phyloP scores from a whole-genome alignment of 768 basidiomycete genomes.

The Lactarius tabidus region DNA sequence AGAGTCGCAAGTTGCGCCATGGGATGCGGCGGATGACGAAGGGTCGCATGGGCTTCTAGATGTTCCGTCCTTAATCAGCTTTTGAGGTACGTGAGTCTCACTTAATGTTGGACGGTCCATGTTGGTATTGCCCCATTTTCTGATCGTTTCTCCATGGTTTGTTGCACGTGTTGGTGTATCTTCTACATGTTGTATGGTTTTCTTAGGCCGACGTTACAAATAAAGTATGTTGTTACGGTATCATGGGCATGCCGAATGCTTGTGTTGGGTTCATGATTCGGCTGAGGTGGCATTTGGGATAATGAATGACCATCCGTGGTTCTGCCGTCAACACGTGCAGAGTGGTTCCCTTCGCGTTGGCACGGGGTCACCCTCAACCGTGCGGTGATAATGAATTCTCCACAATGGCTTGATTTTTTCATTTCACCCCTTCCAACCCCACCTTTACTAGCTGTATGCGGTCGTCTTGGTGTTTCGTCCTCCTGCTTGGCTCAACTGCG shows the following conservation, averaged over 20 bases:
- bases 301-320: background rate
- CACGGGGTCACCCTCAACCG: background rate
- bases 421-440: background rate
- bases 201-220: conserved; percentile 12
- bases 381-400: conserved; percentile 2
- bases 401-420: background rate
- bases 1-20: conserved; percentile 20
- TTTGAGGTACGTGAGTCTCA: conserved; percentile 19
- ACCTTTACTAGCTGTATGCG: background rate
- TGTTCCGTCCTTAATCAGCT: background rate
- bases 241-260: too few species aligned
- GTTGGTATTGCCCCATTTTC: background rate
- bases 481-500: background rate
- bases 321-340: conserved; percentile 18
- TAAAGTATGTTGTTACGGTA: conserved; percentile 15
- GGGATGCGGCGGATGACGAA: conserved; percentile 10
- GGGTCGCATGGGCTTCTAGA: conserved; percentile 17
- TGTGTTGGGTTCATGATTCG: too few species aligned
- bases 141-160: conserved; percentile 3
- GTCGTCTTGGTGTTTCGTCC: conserved; percentile 7
- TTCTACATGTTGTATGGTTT: conserved; percentile 12
- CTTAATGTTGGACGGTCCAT: conserved; percentile 8
- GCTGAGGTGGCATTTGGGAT: too few species aligned
- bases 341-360: background rate
- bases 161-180: conserved; percentile 4